Evolutionary conservation across 2,329 filamentous ascomycete genomes (phyloP).

Genomic region (Ophiostoma tasmaniense): DNA sequence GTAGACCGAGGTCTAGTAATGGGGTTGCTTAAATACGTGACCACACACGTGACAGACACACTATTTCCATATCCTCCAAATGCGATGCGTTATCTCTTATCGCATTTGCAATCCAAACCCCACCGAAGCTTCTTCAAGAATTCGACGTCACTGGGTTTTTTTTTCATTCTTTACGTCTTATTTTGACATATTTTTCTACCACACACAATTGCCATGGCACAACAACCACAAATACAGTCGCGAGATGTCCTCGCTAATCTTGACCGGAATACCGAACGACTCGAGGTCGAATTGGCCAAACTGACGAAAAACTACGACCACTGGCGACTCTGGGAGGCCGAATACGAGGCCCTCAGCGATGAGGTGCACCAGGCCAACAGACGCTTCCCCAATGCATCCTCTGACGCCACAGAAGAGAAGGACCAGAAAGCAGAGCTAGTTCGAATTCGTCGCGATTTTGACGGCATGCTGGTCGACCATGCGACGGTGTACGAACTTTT

Average conservation of each 20-base stretch:
- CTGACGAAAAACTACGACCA: slow-evolving; percentile 69
- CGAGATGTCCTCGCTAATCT: slow-evolving; percentile 55
- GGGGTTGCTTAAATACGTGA: too few species aligned
- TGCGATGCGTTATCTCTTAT: not conserved
- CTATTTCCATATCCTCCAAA: too few species aligned
- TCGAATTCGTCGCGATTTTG: slow-evolving; percentile 48
- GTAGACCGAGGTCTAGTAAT: not conserved
- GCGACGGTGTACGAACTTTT: slow-evolving; percentile 46
- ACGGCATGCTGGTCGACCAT: slow-evolving; percentile 54
- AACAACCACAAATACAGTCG: slow-evolving; percentile 6
- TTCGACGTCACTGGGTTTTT: slow-evolving; percentile 1
- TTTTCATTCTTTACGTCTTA: not conserved
- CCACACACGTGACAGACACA: not conserved
- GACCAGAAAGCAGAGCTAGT: slow-evolving; percentile 44
- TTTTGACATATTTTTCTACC: not conserved
- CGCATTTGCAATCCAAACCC: not conserved
- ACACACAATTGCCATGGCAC: not conserved
- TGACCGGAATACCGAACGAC: slow-evolving; percentile 63
- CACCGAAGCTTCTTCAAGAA: not conserved
- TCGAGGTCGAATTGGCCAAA: slow-evolving; percentile 68
- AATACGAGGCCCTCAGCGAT: slow-evolving; percentile 84
- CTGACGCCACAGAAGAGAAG: slow-evolving; percentile 15
- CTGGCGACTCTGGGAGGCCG: slow-evolving; percentile 85
- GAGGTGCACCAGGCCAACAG: slow-evolving; percentile 44
- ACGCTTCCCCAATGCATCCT: slow-evolving; percentile 31